Percentiles rank a stretch among this genome's conserved stretches.
These are phyloP conservation scores for Sonneratia caseolaris DNA, from an alignment of 345 rosid species.

Conservation along the genomic window DNA sequence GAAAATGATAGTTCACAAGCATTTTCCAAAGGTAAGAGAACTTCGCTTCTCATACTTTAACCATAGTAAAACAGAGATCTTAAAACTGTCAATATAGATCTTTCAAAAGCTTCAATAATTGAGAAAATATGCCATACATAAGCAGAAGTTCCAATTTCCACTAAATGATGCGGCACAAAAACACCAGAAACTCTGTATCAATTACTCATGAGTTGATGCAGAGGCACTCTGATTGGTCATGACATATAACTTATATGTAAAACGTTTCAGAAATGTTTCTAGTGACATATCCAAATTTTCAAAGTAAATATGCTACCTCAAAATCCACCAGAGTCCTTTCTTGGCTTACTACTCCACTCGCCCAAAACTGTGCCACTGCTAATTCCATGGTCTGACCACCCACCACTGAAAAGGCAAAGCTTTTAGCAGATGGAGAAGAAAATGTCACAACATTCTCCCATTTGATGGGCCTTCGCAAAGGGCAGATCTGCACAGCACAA, in stretches of 20 bases:
- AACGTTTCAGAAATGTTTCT: neutral
- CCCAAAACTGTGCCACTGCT: slow-evolving; percentile 93
- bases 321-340: slow-evolving; percentile 73
- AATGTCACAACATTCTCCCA: slow-evolving; percentile 71
- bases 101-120: neutral
- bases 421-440: slow-evolving; percentile 73
- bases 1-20: neutral
- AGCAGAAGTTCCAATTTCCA: neutral
- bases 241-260: neutral
- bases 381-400: slow-evolving; percentile 94
- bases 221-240: neutral
- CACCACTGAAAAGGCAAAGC: slow-evolving; percentile 68
- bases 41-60: neutral
- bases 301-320: slow-evolving; percentile 50
- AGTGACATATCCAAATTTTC: neutral
- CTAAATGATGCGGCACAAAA: neutral
- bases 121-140: neutral
- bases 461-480: slow-evolving; percentile 80
- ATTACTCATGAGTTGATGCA: neutral
- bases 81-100: neutral
- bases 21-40: neutral
- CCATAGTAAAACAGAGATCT: neutral
- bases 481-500: slow-evolving; percentile 61
- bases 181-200: neutral
- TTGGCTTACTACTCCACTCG: slow-evolving; percentile 93